A percentile compares a stretch with the other conserved stretches of the same genome.
These are phyloP conservation scores for Lepidium africanum DNA, from an alignment of 345 rosid species.

Conservation along the genomic window DNA sequence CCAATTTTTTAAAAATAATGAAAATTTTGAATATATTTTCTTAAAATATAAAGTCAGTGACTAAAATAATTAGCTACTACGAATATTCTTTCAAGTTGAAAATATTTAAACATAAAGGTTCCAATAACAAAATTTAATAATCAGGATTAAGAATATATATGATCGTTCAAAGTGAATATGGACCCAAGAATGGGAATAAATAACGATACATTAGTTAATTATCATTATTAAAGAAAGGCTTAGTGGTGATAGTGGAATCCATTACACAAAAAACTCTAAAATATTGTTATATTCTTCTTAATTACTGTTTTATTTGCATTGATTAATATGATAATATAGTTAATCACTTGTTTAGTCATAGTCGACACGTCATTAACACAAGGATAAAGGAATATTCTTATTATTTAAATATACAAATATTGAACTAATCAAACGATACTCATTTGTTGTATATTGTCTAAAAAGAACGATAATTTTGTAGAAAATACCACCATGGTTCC, in stretches of 20 bases:
- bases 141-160: conserved; percentile 11
- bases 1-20: background rate
- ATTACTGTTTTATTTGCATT: conserved; percentile 18
- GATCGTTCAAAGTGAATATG: conserved; percentile 13
- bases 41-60: background rate
- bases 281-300: background rate
- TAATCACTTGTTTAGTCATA: conserved; percentile 31
- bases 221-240: background rate
- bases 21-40: background rate
- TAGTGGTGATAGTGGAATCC: conserved; percentile 30
- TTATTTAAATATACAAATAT: background rate
- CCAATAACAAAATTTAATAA: background rate
- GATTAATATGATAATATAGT: conserved; percentile 7
- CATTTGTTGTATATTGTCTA: background rate
- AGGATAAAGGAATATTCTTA: conserved; percentile 23
- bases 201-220: conserved; percentile 2
- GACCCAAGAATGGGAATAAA: conserved; percentile 21
- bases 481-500: conserved; percentile 3
- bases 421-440: conserved; percentile 15
- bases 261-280: conserved; percentile 1
- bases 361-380: conserved; percentile 19
- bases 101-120: background rate
- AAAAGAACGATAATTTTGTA: background rate
- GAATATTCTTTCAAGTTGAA: conserved; percentile 19
- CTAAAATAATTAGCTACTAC: background rate